Base-by-base conservation (phyloP, 2,329 filamentous ascomycete genomes). In the Neonectria hederae region DNA sequence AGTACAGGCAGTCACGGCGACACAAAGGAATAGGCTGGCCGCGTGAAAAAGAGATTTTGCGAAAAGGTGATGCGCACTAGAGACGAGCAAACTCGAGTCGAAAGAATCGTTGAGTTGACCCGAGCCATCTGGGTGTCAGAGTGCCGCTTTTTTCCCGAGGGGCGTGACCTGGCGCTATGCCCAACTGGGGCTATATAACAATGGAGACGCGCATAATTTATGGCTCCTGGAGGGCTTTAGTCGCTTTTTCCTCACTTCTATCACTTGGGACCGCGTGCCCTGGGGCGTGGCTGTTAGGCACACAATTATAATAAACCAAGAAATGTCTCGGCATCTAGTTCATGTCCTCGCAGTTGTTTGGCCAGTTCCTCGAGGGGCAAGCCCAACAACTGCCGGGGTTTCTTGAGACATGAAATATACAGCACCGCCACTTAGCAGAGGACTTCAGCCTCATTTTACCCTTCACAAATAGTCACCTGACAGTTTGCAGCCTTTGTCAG, bases 161-260 rank as follows among this genome's bases (percentile, higher is more conserved):
- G 68, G 71, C 69, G 68, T 73, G 69, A 71, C 69, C 62, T 38
- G 14, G 19, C 22, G 32, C 71, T 73, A 73, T 57, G 13, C 71
- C 59, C 21, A 26, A 53, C 17, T 53, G 14, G 62, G 65, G 40
- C 26, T 24, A 19, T 45, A 52, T 38, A 43, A 45, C 30, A 54
- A 53, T 65, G 63, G 67, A 42, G n/a, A 51, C 46, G 42, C 54
- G 55, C 61, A 59, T 63, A 59, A 43, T 52, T 40, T 64, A 28
- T 52, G 46, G 40, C 43, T 10, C 49, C 51, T 42, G 22, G 24
- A 54, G 9, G 19, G n/a, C 30, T 32, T 28, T 51, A n/a, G 13
- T 49, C 48, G 4, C 26, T 51, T 51, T 54, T 60, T 48, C 54
- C 24, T 35, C n/a, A 21, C 3, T 30, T 21, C 19, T 2, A 32